Evolutionary conservation across 805 yeast species (phyloP), one percentile per base, ranked within the genome.

Genomic region (Jamesozyma jinghongensis): DNA sequence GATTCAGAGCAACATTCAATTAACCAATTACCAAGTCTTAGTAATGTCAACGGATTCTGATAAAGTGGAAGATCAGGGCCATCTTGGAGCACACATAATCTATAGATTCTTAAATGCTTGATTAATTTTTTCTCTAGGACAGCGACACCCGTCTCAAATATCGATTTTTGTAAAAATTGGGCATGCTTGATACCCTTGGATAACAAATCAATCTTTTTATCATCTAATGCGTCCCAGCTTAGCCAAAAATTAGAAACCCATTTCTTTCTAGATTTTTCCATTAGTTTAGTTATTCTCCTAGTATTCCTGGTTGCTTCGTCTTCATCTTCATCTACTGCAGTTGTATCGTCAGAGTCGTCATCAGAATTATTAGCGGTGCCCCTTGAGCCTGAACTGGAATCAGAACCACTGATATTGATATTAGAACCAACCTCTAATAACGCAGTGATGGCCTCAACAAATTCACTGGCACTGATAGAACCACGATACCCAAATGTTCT

Each of bases 81-180:
- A 55, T 88, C 97, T 47, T 81, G 85, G 32, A 94, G 62, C 8
- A 92, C 95, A 35, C 94, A 94, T 37, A 92, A 69, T 43, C 96
- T 69, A 59, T 84, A 92, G 16, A 85, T 71, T 36, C 87, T 70
- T 44, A 92, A 69, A 54, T 85, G 83, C 52, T 83, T 86, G 40
- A 90, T 74, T 53, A 81, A 68, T 46, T 80, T 76, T 52, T 90
- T 79, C 53, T 92, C 97, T 46, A 92, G 69, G 12, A 90, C 71
- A n/a, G 90, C 85, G 59, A 82, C 82, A 2, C 97, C 96, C 0
- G 95, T 84, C 38, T 80, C 73, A 55, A 90, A 92, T 2, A 92
- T 77, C 6, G 85, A 77, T 50, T 79, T 79, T 58, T 92, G 98
- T 45, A 85, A 75, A 22, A 69, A 56, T 54, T 85, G 85, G n/a